Evolutionary conservation across 2,329 filamentous ascomycete genomes (phyloP).

Genomic region (Neoscytalidium dimidiatum): DNA sequence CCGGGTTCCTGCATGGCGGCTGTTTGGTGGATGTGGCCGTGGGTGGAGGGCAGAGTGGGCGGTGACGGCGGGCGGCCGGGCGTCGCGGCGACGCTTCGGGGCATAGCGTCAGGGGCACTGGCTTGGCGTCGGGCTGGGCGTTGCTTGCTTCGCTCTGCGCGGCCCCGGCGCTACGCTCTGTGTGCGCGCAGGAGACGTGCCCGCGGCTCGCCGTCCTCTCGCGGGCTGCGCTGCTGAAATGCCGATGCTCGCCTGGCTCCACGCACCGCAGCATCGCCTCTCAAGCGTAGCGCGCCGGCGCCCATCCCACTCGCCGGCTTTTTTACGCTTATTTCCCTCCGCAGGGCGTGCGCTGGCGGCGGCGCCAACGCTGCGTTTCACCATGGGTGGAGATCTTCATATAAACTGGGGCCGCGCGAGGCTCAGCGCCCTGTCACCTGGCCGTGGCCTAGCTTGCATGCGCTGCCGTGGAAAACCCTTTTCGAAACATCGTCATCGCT

Average conservation of each 20-base stretch:
- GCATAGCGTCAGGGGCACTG: slow-evolving; percentile 6
- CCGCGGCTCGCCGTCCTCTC: no score
- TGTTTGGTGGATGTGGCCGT: not conserved
- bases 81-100: slow-evolving; percentile 4
- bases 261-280: not conserved
- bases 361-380: slow-evolving; percentile 18
- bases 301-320: slow-evolving; percentile 16
- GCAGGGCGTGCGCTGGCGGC: slow-evolving; percentile 1
- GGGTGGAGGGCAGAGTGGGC: not conserved
- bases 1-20: slow-evolving; percentile 17
- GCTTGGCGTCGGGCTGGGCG: not conserved
- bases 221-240: not conserved
- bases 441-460: not conserved
- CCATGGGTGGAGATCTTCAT: slow-evolving; percentile 12
- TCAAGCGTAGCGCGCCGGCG: not conserved
- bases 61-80: not conserved
- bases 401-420: slow-evolving; percentile 14
- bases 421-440: slow-evolving; percentile 12
- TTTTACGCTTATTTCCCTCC: slow-evolving; percentile 19
- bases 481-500: slow-evolving; percentile 12
- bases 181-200: not conserved
- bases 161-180: not conserved
- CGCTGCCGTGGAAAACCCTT: not conserved
- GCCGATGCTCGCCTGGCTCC: slow-evolving; percentile 7
- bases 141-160: slow-evolving; percentile 7